Evolutionary conservation across 2,329 filamentous ascomycete genomes (phyloP), one percentile per base, ranked within the genome.

Genomic region (Aspergillus pseudotamarii): DNA sequence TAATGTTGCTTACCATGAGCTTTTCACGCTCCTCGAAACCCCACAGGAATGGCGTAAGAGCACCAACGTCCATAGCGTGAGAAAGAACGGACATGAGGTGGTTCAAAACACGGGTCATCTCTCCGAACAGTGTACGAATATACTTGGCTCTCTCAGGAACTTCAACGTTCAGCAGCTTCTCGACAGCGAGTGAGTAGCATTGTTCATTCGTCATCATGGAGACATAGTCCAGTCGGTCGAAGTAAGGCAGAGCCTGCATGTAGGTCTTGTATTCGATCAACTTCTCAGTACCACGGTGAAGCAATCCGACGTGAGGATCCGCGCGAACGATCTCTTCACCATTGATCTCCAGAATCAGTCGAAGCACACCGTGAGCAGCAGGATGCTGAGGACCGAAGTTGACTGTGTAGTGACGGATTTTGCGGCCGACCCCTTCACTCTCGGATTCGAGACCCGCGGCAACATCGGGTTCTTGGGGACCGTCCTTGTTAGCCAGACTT

Each of bases 181-280:
- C 95, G 61, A 98, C 94, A 23, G 93, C 95, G 69, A 99, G 86
- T 43, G 93, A 89, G 81, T 93, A 99, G 77, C 93, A 97, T 83
- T 99, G 95, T 86, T 99, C 95, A 81, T 99, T 99, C 75, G 95
- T 99, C 95, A 99, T 99, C 96, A 99, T 99, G 75, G 93, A 97
- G 72, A 97, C 94, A 81, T 99, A 99, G 82, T 99, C 95, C 79
- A 99, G 86, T 72, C 95, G 93, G 83, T 99, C 95, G 79, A 99
- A 99, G 85, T 99, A 99, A 61, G 95, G 95, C 76, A 99, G 85
- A 62, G 95, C 95, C 85, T 99, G 95, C 76, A 98, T 87, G 78
- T 99, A 99, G 72, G 94, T 97, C 87, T 97, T 97, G 88, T 99
- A 99, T 86, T 99, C 95, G 82, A 98, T 98, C 82, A 99, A 88